Evolutionary conservation across 441 rosid genomes (phyloP).

Genomic region (Gossypium gossypioides): DNA sequence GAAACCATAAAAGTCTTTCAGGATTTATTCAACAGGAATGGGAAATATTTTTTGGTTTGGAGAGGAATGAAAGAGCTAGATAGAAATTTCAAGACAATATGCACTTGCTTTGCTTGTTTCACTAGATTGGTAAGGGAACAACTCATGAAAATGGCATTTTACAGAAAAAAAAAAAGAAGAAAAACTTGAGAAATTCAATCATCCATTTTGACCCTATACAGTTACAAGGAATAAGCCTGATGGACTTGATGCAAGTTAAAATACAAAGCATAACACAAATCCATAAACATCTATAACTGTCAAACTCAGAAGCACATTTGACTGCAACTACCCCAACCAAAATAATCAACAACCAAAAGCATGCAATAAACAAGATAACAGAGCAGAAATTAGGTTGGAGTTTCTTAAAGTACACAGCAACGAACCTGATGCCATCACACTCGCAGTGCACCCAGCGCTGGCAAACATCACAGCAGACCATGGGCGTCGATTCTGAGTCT

Average conservation of each 20-base stretch:
- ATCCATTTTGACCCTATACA: background rate
- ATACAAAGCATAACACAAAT: background rate
- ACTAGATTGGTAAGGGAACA: background rate
- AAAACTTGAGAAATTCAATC: background rate
- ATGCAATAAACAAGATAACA: background rate
- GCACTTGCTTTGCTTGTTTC: background rate
- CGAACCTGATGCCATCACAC: conserved; percentile 91
- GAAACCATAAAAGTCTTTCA: background rate
- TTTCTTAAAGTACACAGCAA: conserved; percentile 4
- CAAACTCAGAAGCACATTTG: background rate
- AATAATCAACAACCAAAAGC: background rate
- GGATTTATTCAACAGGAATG: background rate
- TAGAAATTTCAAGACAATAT: background rate
- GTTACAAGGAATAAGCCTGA: background rate
- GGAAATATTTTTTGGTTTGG: background rate
- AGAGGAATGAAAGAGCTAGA: background rate
- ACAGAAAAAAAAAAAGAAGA: background rate
- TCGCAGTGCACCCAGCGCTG: conserved; percentile 97
- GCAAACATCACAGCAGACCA: conserved; percentile 98
- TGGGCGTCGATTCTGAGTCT: conserved; percentile 96
- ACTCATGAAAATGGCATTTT: background rate
- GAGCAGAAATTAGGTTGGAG: background rate
- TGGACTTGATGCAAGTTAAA: background rate
- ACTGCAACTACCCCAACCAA: background rate
- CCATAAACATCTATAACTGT: background rate